Conservation (phyloP, 1,284 basidiomycete genomes). For the Pseudozyma thailandica region DNA sequence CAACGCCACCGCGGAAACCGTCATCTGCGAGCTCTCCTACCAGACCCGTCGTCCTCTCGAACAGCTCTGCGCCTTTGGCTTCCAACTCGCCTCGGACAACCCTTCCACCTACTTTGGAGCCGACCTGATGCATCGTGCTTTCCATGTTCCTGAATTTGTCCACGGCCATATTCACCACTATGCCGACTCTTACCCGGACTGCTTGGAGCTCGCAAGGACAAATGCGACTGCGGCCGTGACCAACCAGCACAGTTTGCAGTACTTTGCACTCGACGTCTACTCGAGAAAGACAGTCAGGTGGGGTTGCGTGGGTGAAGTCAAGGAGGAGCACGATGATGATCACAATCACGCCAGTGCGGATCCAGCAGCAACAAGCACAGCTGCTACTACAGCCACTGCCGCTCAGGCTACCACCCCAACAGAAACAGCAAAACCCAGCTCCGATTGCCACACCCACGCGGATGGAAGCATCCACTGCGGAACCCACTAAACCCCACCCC, state of each 20-base stretch:
- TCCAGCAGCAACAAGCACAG: not conserved
- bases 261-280: conserved; percentile 69
- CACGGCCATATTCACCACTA: conserved; percentile 67
- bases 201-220: conserved; percentile 67
- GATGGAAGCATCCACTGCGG: conserved; percentile 45
- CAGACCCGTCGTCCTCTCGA: conserved; percentile 35
- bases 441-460: conserved; percentile 46
- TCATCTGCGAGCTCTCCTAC: conserved; percentile 61
- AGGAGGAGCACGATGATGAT: conserved; percentile 1
- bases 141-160: conserved; percentile 68
- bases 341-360: not conserved
- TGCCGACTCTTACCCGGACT: conserved; percentile 66
- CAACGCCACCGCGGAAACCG: conserved; percentile 70
- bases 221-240: conserved; percentile 64
- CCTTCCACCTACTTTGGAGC: conserved; percentile 66
- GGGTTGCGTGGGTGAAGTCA: conserved; percentile 41
- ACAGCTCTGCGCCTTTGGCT: conserved; percentile 66
- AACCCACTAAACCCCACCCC: conserved; percentile 27
- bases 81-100: conserved; percentile 62
- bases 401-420: not conserved
- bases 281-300: conserved; percentile 66
- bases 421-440: not conserved
- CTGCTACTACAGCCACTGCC: not conserved
- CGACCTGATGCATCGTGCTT: conserved; percentile 69
- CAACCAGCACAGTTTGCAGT: conserved; percentile 69